Conservation (phyloP, 306 rosid genomes). For the Sicyos baderoa region DNA sequence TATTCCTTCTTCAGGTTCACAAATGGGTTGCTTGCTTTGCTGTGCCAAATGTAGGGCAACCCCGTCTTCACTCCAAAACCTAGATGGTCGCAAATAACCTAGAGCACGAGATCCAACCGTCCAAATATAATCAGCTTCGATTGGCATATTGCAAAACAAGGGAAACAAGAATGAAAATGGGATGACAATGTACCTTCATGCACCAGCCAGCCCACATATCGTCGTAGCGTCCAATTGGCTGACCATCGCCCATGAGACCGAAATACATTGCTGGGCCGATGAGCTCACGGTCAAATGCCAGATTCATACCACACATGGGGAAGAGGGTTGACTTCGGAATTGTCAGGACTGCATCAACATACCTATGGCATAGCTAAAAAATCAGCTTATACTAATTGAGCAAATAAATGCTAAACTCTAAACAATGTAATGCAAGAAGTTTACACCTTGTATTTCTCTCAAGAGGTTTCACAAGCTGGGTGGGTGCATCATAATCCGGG, state of each 20-base stretch:
- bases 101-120: not conserved
- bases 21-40: conserved; percentile 96
- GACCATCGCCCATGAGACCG: conserved; percentile 96
- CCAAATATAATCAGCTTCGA: not conserved
- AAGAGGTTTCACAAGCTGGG: conserved; percentile 77
- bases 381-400: not conserved
- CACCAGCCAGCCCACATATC: conserved; percentile 99
- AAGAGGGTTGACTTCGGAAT: conserved; percentile 73
- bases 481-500: conserved; percentile 84
- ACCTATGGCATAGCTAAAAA: conserved; percentile 32
- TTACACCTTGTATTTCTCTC: conserved; percentile 70
- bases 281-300: conserved; percentile 67
- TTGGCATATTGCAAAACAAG: not conserved
- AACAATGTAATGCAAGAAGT: not conserved
- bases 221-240: conserved; percentile 81
- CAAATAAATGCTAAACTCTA: not conserved
- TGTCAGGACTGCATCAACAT: conserved; percentile 75
- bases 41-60: conserved; percentile 88
- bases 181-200: conserved; percentile 46
- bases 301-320: conserved; percentile 95
- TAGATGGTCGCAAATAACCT: conserved; percentile 84
- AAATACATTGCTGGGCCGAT: conserved; percentile 95
- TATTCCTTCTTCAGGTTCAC: conserved; percentile 80
- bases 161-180: conserved; percentile 6
- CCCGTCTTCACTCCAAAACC: conserved; percentile 81